Percentiles rank a stretch among this genome's conserved stretches.
Conservation (phyloP, 192 early-diverging fungal species). For the Coemansia sp. region DNA sequence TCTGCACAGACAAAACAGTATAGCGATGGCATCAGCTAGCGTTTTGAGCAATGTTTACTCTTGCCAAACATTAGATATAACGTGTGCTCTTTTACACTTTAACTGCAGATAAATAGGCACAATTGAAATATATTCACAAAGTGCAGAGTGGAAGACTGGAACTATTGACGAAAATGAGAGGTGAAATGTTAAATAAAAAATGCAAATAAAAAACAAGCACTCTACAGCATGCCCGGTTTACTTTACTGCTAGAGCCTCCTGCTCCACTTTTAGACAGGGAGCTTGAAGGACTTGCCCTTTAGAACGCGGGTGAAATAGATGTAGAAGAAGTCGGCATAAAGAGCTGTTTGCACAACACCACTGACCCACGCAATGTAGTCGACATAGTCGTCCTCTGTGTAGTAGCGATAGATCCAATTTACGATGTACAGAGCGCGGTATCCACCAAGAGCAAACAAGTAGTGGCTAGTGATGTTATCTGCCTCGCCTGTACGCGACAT, state of each 20-base stretch:
- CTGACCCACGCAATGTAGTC: constrained; percentile 90
- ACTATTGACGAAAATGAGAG: neutral
- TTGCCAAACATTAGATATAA: neutral
- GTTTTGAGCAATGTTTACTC: neutral
- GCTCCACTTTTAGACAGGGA: constrained; percentile 41
- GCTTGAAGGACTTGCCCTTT: constrained; percentile 54
- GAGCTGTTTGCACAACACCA: constrained; percentile 89
- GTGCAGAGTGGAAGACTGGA: neutral
- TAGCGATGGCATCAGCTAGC: neutral
- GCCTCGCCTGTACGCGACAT: constrained; percentile 96
- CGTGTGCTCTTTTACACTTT: neutral
- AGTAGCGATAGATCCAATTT: constrained; percentile 97
- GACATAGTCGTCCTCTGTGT: constrained; percentile 64
- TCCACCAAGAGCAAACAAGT: constrained; percentile 94
- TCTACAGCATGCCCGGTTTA: neutral
- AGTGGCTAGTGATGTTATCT: constrained; percentile 99
- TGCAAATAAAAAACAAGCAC: constrained; percentile 2
- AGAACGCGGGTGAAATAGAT: constrained; percentile 79
- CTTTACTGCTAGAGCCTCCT: neutral
- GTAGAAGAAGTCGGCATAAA: constrained; percentile 99
- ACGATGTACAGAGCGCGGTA: constrained; percentile 85
- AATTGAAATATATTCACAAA: neutral
- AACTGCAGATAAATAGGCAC: neutral
- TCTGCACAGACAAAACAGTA: neutral
- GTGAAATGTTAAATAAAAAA: neutral